Evolutionary conservation across 495 filamentous ascomycete species (phyloP).

Genomic region (Penicillium cataractarum): DNA sequence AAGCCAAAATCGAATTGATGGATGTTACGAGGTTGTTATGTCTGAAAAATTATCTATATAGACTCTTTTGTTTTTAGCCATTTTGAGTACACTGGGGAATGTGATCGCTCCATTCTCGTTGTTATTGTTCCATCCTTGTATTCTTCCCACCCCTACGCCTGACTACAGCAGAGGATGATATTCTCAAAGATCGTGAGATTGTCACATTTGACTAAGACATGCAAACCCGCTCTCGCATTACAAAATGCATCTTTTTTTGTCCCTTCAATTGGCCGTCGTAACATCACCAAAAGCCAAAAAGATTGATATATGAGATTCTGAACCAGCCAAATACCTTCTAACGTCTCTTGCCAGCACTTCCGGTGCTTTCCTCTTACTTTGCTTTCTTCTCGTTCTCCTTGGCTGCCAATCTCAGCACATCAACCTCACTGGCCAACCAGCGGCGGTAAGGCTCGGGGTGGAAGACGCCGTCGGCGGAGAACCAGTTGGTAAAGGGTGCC

Average conservation of each 20-base stretch:
- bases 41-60: conserved; percentile 22
- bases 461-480: conserved; percentile 79
- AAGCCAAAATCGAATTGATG: conserved; percentile 8
- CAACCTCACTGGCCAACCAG: conserved; percentile 72
- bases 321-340: not conserved
- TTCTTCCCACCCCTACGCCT: not conserved
- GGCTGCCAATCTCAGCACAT: conserved; percentile 69
- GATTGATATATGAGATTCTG: not conserved
- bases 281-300: not conserved
- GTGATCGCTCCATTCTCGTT: not conserved
- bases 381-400: conserved; percentile 55
- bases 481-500: conserved; percentile 83
- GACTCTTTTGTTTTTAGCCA: conserved; percentile 31
- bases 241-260: conserved; percentile 1
- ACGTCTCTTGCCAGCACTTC: not conserved
- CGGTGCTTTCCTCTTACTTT: not conserved
- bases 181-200: not conserved
- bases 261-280: not conserved
- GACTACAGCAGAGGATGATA: not conserved
- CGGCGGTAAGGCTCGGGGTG: conserved; percentile 81
- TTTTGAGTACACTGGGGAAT: conserved; percentile 22
- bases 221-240: conserved; percentile 6
- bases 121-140: not conserved
- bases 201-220: not conserved
- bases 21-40: conserved; percentile 17